phyloP scores from a whole-genome alignment of 2,329 filamentous ascomycete species.

The Diaporthe sp. region DNA sequence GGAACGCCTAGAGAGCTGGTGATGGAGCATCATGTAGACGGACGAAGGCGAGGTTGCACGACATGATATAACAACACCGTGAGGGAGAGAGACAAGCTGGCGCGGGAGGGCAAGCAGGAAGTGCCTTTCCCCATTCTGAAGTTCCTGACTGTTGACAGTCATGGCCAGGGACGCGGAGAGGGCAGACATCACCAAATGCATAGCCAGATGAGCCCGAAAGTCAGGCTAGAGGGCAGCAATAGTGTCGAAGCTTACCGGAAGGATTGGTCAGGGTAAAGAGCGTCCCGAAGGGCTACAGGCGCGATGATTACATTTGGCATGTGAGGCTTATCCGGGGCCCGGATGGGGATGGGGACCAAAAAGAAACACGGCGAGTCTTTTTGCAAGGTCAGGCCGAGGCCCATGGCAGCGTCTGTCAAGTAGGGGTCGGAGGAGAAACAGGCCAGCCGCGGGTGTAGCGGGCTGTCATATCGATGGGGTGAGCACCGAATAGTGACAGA shows the following conservation, averaged over 20 bases:
- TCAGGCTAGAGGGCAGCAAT: background rate
- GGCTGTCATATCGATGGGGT: background rate
- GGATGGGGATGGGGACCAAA: background rate
- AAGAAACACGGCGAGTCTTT: background rate
- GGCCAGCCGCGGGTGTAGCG: background rate
- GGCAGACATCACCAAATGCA: background rate
- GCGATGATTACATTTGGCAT: background rate
- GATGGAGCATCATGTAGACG: background rate
- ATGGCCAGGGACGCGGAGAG: background rate
- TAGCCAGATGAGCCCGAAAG: background rate
- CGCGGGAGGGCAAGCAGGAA: background rate
- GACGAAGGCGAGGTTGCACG: background rate
- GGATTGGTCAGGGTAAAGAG: conserved; percentile 18
- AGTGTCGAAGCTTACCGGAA: conserved; percentile 13
- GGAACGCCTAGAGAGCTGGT: background rate
- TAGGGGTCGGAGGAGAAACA: background rate
- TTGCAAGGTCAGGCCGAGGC: background rate
- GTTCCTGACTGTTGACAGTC: conserved; percentile 27
- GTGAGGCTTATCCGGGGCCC: background rate
- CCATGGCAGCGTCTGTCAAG: background rate
- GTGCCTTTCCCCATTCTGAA: background rate
- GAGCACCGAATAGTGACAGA: conserved; percentile 13
- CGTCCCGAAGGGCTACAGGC: too few species aligned
- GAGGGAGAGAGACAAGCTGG: background rate
- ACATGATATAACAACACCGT: background rate